These are phyloP conservation scores for Pleurotus ostreatus DNA, from an alignment of 768 basidiomycete species.

Conservation along the genomic window DNA sequence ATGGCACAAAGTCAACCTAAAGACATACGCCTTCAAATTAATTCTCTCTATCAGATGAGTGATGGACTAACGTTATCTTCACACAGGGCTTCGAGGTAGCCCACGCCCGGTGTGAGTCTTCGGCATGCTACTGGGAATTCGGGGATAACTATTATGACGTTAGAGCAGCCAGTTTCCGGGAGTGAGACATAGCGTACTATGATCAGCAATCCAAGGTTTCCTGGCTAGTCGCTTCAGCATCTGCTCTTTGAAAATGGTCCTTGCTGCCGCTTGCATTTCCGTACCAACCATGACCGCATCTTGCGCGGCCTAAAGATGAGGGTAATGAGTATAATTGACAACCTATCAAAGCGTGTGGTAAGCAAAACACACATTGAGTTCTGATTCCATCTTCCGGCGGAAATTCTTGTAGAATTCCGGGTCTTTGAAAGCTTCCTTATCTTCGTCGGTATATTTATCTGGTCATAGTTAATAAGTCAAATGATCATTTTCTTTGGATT, in stretches of 20 bases:
- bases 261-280: constrained; percentile 31
- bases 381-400: constrained; percentile 41
- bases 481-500: neutral
- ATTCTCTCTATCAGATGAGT: neutral
- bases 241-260: constrained; percentile 31
- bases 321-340: neutral
- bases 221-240: constrained; percentile 50
- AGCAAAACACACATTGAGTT: constrained; percentile 39
- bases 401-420: constrained; percentile 44
- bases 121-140: constrained; percentile 56
- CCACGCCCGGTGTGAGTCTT: constrained; percentile 64
- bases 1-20: constrained; percentile 51
- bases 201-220: constrained; percentile 59
- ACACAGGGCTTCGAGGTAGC: constrained; percentile 63
- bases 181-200: constrained; percentile 28
- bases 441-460: constrained; percentile 50
- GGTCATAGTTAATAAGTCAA: constrained; percentile 1
- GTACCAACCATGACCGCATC: constrained; percentile 37
- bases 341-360: no score
- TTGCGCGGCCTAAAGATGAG: constrained; percentile 28
- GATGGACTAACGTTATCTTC: constrained; percentile 47
- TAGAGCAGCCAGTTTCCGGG: neutral
- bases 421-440: constrained; percentile 47
- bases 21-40: neutral
- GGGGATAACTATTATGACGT: constrained; percentile 43